Evolutionary conservation across 352 stramenopile genomes (phyloP).

Genomic region (Phytophthora vignae): DNA sequence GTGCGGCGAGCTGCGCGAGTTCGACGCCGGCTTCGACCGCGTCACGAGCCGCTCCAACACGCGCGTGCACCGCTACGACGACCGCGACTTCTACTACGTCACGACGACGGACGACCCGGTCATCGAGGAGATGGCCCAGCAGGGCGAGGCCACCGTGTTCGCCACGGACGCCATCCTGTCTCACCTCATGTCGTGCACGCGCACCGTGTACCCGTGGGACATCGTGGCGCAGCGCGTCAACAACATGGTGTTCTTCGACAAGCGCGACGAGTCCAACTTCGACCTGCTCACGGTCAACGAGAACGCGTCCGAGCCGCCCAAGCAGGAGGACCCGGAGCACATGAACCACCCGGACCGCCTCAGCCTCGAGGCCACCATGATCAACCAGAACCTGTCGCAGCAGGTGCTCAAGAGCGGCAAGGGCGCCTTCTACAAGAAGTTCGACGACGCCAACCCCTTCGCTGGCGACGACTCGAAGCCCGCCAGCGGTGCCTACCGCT

Average conservation of each 20-base stretch:
- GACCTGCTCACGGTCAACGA: conserved; percentile 97
- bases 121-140: conserved; percentile 94
- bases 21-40: conserved; percentile 96
- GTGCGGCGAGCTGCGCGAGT: conserved; percentile 95
- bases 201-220: conserved; percentile 98
- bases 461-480: conserved; percentile 93
- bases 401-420: conserved; percentile 91
- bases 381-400: conserved; percentile 99
- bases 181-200: conserved; percentile 96
- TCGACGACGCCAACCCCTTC: conserved; percentile 93
- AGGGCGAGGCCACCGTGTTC: conserved; percentile 94
- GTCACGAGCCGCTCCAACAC: conserved; percentile 89
- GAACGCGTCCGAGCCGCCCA: conserved; percentile 93
- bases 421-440: conserved; percentile 63
- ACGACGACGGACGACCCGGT: conserved; percentile 97
- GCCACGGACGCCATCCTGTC: conserved; percentile 97
- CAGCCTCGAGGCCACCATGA: conserved; percentile 97
- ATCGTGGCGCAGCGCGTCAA: conserved; percentile 94
- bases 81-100: conserved; percentile 97
- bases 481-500: conserved; percentile 96
- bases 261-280: conserved; percentile 95
- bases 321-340: conserved; percentile 83
- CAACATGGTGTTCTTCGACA: conserved; percentile 98
- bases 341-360: conserved; percentile 98
- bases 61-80: conserved; percentile 80